Evolutionary conservation across 2,329 filamentous ascomycete species (phyloP).

Genomic region (Raffaelea albimanens): DNA sequence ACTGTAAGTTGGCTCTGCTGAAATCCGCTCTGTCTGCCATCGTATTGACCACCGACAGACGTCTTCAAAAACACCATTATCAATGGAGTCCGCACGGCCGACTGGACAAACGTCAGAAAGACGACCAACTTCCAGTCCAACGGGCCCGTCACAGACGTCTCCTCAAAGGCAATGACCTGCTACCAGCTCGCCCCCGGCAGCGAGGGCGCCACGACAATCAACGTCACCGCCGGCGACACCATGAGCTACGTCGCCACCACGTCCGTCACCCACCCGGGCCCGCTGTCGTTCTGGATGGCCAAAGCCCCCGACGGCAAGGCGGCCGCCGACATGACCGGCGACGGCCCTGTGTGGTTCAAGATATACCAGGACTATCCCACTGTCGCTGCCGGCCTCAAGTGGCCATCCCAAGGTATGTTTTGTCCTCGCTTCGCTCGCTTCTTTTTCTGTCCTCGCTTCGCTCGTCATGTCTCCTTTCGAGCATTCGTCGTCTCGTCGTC

Average conservation of each 20-base stretch:
- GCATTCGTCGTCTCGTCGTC: no score
- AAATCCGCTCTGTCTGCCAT: no score
- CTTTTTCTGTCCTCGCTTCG: no score
- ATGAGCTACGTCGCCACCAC: slow-evolving; percentile 30
- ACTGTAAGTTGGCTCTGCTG: no score
- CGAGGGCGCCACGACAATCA: slow-evolving; percentile 29
- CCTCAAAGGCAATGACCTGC: slow-evolving; percentile 38
- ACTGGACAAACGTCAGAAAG: slow-evolving; percentile 38
- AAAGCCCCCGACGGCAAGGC: slow-evolving; percentile 27
- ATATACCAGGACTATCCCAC: slow-evolving; percentile 29
- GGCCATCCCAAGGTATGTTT: slow-evolving; percentile 25
- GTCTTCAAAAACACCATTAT: slow-evolving; percentile 30
- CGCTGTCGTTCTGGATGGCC: slow-evolving; percentile 30
- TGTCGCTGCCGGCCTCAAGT: slow-evolving; percentile 23
- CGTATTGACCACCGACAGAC: slow-evolving; percentile 18
- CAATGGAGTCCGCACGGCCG: slow-evolving; percentile 20
- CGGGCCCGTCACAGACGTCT: slow-evolving; percentile 37
- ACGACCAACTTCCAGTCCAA: slow-evolving; percentile 41
- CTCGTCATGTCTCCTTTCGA: no score
- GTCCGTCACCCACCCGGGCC: slow-evolving; percentile 28
- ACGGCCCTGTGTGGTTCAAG: slow-evolving; percentile 31
- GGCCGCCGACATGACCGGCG: slow-evolving; percentile 26
- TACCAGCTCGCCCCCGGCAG: slow-evolving; percentile 33
- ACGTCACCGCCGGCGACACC: slow-evolving; percentile 32
- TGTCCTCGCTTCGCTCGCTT: no score